A percentile compares a stretch with the other conserved stretches of the same genome.
Conservation (phyloP, 2,329 filamentous ascomycete genomes). For the Colletotrichum musae region DNA sequence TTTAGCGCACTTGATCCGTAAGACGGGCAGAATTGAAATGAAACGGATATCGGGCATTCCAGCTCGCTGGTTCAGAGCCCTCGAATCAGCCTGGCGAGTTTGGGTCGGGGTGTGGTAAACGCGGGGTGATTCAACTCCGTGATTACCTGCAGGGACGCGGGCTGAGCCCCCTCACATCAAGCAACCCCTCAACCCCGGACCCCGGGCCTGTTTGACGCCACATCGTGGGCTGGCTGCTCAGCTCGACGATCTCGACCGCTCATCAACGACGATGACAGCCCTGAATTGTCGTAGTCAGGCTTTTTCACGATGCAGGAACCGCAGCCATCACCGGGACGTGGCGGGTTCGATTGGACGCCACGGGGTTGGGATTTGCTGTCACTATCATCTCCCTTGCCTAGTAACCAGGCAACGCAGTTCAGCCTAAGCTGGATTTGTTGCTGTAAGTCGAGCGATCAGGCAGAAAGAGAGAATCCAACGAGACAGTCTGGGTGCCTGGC, state of each 20-base stretch:
- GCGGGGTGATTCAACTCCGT: conserved; percentile 22
- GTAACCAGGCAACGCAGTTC: too few relatives aligned
- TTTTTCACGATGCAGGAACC: conserved; percentile 11
- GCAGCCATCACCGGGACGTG: background rate
- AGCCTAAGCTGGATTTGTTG: too few relatives aligned
- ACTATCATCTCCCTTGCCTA: conserved; percentile 7
- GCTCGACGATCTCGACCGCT: background rate
- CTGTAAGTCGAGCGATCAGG: too few relatives aligned
- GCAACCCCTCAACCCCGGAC: conserved; percentile 17
- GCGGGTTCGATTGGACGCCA: conserved; percentile 23
- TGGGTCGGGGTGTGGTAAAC: background rate
- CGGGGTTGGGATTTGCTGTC: background rate
- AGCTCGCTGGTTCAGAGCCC: too few relatives aligned
- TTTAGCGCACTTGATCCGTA: background rate
- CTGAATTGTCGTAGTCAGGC: background rate
- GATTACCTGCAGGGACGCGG: conserved; percentile 18
- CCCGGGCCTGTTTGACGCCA: conserved; percentile 11
- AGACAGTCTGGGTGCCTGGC: too few relatives aligned
- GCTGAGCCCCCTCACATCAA: conserved; percentile 14
- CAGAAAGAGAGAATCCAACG: too few relatives aligned
- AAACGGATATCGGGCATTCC: background rate
- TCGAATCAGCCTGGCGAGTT: conserved; percentile 14
- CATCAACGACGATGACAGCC: background rate
- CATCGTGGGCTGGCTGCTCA: background rate
- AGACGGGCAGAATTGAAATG: background rate